Conservation (phyloP, 352 stramenopile species). For the Globisporangium splendens region DNA sequence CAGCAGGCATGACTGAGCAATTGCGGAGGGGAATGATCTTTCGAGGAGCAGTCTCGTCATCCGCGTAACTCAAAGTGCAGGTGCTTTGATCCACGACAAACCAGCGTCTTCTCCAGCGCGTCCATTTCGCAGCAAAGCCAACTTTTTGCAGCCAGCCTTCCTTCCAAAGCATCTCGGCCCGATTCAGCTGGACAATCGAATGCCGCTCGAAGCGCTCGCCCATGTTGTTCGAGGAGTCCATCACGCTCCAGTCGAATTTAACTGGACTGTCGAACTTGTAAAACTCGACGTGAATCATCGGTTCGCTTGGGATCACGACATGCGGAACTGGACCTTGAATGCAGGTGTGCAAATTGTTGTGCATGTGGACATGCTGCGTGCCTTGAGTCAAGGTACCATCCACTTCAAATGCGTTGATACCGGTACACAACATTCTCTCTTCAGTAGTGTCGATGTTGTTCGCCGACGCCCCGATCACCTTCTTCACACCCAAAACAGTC, state of each 20-base stretch:
- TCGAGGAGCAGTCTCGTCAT: slow-evolving; percentile 53
- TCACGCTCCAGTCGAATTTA: slow-evolving; percentile 71
- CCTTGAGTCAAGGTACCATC: slow-evolving; percentile 64
- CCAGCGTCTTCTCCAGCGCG: slow-evolving; percentile 72
- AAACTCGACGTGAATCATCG: slow-evolving; percentile 73
- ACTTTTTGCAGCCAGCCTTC: slow-evolving; percentile 85
- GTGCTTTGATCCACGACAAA: slow-evolving; percentile 79
- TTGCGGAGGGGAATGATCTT: slow-evolving; percentile 74
- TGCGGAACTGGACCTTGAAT: slow-evolving; percentile 70
- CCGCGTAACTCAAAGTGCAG: slow-evolving; percentile 76
- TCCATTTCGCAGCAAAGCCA: slow-evolving; percentile 65
- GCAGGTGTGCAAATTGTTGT: slow-evolving; percentile 78
- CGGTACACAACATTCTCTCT: slow-evolving; percentile 78
- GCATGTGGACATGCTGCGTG: slow-evolving; percentile 72
- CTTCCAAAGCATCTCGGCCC: slow-evolving; percentile 62
- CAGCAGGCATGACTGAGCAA: slow-evolving; percentile 64
- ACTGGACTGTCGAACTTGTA: slow-evolving; percentile 54
- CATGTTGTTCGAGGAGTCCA: slow-evolving; percentile 18
- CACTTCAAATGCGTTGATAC: slow-evolving; percentile 82
- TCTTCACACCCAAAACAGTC: slow-evolving; percentile 70
- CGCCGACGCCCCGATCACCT: slow-evolving; percentile 41
- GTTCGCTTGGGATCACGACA: slow-evolving; percentile 58
- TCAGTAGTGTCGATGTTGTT: slow-evolving; percentile 35
- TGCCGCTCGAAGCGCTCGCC: slow-evolving; percentile 35
- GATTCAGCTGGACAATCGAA: slow-evolving; percentile 50